These are phyloP conservation scores for Cardiospermum halicacabum DNA, from an alignment of 345 rosid genomes.

Conservation along the genomic window DNA sequence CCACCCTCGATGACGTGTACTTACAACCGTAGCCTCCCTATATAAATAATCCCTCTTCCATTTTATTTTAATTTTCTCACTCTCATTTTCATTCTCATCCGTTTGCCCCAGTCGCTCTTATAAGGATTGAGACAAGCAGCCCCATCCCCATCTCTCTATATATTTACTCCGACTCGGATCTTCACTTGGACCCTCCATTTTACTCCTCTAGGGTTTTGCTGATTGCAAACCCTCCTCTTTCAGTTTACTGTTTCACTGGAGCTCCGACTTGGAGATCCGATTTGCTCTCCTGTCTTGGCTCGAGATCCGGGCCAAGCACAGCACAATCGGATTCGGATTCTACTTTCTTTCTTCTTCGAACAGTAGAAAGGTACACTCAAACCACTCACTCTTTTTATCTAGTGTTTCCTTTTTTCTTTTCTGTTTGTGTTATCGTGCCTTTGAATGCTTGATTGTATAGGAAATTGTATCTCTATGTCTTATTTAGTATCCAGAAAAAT, in stretches of 20 bases:
- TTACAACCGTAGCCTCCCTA: conserved; percentile 46
- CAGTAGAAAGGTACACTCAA: conserved; percentile 7
- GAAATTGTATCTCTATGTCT: background rate
- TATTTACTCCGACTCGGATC: conserved; percentile 14
- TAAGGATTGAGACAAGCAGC: conserved; percentile 26
- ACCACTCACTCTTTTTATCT: background rate
- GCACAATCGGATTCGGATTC: conserved; percentile 44
- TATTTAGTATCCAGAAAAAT: background rate
- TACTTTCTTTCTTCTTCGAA: conserved; percentile 16
- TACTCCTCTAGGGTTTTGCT: conserved; percentile 31
- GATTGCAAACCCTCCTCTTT: background rate
- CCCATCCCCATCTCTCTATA: background rate
- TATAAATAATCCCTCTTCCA: conserved; percentile 18
- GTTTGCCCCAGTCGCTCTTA: conserved; percentile 8
- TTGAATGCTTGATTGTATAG: conserved; percentile 11
- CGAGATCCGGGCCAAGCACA: conserved; percentile 96
- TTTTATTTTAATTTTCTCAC: background rate
- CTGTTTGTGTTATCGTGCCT: conserved; percentile 6
- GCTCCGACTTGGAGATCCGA: conserved; percentile 40
- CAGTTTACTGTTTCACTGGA: background rate
- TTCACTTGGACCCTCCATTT: background rate
- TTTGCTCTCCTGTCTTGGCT: conserved; percentile 71
- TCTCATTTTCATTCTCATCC: conserved; percentile 27
- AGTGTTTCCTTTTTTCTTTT: background rate
- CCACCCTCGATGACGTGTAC: conserved; percentile 39